Percentiles rank a stretch among this genome's conserved stretches.
Conservation (phyloP, 352 stramenopile genomes). For the Aphanomyces cochlioides region DNA sequence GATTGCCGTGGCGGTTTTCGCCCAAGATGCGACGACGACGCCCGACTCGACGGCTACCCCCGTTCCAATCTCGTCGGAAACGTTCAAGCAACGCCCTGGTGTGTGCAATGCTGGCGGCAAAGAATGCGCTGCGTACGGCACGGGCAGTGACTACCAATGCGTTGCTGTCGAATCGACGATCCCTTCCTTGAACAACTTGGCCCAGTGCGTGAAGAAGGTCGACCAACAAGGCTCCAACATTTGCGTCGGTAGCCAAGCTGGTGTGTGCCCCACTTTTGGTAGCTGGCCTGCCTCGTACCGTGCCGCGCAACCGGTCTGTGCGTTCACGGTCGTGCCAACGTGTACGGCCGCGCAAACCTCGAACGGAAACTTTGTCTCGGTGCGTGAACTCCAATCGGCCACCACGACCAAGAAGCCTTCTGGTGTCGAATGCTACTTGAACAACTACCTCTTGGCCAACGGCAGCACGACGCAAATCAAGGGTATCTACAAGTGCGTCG, state of each 20-base stretch:
- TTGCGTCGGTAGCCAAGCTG: conserved; percentile 55
- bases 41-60: neutral
- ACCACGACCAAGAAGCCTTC: neutral
- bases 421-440: conserved; percentile 19
- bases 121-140: conserved; percentile 41
- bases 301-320: conserved; percentile 70
- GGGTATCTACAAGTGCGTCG: conserved; percentile 47
- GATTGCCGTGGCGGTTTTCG: neutral
- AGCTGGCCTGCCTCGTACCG: conserved; percentile 61
- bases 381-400: neutral
- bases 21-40: neutral
- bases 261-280: conserved; percentile 68
- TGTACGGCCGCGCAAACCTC: conserved; percentile 45
- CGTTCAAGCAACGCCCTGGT: conserved; percentile 25
- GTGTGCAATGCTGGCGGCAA: conserved; percentile 50
- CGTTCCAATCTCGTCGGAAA: neutral
- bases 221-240: conserved; percentile 35
- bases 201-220: conserved; percentile 56
- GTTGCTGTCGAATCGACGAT: conserved; percentile 68
- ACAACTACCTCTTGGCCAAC: neutral
- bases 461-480: neutral
- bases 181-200: conserved; percentile 50
- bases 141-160: conserved; percentile 46
- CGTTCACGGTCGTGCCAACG: conserved; percentile 64
- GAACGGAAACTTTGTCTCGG: conserved; percentile 35